Percentiles rank a stretch among this genome's conserved stretches.
Evolutionary conservation across 371 early-diverging fungal species (phyloP).

Genomic region (Rhizopus delemar): DNA sequence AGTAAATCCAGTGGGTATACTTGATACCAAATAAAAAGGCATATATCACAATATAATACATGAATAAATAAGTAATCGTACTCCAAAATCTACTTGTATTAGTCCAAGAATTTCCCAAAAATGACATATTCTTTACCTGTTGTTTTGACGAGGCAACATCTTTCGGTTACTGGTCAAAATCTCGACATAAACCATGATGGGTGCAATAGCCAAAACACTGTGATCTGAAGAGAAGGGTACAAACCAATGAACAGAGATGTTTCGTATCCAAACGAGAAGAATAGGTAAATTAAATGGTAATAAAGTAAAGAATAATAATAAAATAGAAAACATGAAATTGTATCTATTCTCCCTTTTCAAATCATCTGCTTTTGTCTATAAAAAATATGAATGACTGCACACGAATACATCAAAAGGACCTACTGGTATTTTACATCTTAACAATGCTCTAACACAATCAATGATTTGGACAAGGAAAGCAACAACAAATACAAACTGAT

Average conservation of each 20-base stretch:
- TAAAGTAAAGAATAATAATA: conserved; percentile 59
- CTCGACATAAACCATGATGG: conserved; percentile 60
- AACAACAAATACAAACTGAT: conserved; percentile 81
- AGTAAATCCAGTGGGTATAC: conserved; percentile 53
- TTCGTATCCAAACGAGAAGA: conserved; percentile 65
- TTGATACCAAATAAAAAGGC: conserved; percentile 53
- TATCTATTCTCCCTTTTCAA: conserved; percentile 50
- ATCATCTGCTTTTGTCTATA: conserved; percentile 15
- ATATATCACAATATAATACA: conserved; percentile 41
- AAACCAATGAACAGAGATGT: conserved; percentile 65
- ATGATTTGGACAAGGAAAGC: conserved; percentile 75
- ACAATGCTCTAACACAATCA: conserved; percentile 60
- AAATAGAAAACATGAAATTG: conserved; percentile 60
- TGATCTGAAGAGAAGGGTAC: conserved; percentile 64
- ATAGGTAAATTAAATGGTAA: conserved; percentile 63
- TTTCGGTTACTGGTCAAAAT: conserved; percentile 43
- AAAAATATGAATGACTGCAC: neutral
- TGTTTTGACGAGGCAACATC: conserved; percentile 44
- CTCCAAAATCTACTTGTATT: conserved; percentile 27
- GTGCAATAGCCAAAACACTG: conserved; percentile 56
- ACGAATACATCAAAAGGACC: conserved; percentile 14
- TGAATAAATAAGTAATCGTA: conserved; percentile 32
- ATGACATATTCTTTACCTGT: conserved; percentile 37
- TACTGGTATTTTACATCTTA: conserved; percentile 44
- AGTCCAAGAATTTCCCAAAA: neutral